Evolutionary conservation across 2,329 filamentous ascomycete genomes (phyloP).

Genomic region (Phoma sp.): DNA sequence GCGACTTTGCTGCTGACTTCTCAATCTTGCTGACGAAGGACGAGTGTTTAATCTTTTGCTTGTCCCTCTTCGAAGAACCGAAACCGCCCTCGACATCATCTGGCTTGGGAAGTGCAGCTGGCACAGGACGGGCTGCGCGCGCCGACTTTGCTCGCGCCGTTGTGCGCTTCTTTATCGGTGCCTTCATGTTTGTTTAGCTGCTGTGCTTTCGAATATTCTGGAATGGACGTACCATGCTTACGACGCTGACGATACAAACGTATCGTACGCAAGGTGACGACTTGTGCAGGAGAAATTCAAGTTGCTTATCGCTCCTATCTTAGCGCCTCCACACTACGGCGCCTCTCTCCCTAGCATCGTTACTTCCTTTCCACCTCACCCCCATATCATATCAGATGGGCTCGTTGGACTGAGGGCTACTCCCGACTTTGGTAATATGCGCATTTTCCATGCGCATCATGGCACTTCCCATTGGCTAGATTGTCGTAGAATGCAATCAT

Average conservation of each 20-base stretch:
- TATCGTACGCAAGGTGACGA: background rate
- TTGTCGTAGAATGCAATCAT: too few relatives aligned
- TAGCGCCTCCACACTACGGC: constrained; percentile 2
- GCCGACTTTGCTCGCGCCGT: constrained; percentile 46
- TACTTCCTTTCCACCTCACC: background rate
- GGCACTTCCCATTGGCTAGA: too few relatives aligned
- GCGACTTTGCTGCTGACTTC: constrained; percentile 63
- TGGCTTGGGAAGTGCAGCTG: constrained; percentile 27
- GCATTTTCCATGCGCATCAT: too few relatives aligned
- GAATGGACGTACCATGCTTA: constrained; percentile 2
- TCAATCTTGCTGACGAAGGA: constrained; percentile 79
- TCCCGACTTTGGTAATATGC: too few relatives aligned
- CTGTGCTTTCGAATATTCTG: too few relatives aligned
- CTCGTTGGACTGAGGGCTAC: background rate
- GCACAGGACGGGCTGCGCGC: constrained; percentile 31
- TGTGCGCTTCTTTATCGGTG: constrained; percentile 48
- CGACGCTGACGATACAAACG: background rate
- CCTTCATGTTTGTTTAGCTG: constrained; percentile 25
- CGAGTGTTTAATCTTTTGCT: constrained; percentile 81
- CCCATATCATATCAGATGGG: background rate
- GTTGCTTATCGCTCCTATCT: constrained; percentile 13
- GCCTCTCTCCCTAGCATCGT: background rate
- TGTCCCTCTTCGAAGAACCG: constrained; percentile 79
- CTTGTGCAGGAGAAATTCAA: constrained; percentile 3
- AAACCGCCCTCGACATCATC: constrained; percentile 61